Base-by-base conservation (phyloP, 169 alveolate genomes). In the Plasmodium billcollinsi region DNA sequence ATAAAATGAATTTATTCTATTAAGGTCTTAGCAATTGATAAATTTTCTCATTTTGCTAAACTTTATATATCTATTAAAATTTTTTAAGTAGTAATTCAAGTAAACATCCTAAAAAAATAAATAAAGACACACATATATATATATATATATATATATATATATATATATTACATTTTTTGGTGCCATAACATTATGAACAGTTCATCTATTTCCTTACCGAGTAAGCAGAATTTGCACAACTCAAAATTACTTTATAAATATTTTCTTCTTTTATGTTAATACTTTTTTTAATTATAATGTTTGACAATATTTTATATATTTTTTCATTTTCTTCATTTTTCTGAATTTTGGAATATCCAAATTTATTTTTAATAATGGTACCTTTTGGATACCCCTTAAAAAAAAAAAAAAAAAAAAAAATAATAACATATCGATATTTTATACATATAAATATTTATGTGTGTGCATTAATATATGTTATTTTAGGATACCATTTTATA, bases 171-270 rank as follows among this genome's bases (percentile, higher is more conserved):
- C n/a, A n/a, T 3, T 52, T 52, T 52, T 52, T 39, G 9, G 47
- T 39, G 9, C 2, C 5, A 5, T 39, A 39, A 39, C 5, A 39
- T 39, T 39, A 39, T 39, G 47, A 39, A 39, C 47, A 6, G 47
- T 24, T 14, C 43, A 73, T 5, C 14, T n/a, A 39, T 15, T 33
- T 47, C 15, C 54, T 76, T 33, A 76, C 89, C 75, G 89, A 56
- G 75, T 63, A 76, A 67, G 89, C 89, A 15, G 89, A 63, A 61
- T 76, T 76, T 76, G 76, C 89, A 39, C 89, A 76, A 21, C 76
- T 63, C 56, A 76, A 63, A 76, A 76, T 76, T 50, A 65, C 24
- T 67, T 76, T 76, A 71, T 76, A 76, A 63, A 76, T 26, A 49
- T 67, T 65, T 76, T 76, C 89, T 47, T 69, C 73, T 9, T 63